Evolutionary conservation across 805 yeast genomes (phyloP), one percentile per base, ranked within the genome.

Genomic region (Candida verbasci): DNA sequence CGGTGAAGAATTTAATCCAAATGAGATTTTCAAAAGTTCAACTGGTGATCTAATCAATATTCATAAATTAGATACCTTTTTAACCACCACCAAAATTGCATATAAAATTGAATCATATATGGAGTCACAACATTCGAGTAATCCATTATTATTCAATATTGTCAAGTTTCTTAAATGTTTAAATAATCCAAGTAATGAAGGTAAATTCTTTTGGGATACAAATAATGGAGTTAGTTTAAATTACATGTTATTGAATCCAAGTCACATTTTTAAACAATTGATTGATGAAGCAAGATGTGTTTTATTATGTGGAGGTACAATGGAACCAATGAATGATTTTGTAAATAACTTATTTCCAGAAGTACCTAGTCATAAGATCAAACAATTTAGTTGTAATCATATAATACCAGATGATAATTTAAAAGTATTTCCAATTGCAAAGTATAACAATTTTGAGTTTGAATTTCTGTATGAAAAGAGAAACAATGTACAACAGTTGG

Each of bases 301-400:
- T 0, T 65, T 91, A 2, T 54, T 89, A 3, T 93, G 96, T 2
- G 97, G 97, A 24, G 97, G 97, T 10, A 89, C 97, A 0, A 86
- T 88, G 96, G 91, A 85, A 52, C 97, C 97, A 0, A 66, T 80
- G 23, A 51, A 67, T n/a, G 96, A 89, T 45, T 84, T 80, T 52
- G 58, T 72, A 5, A 64, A 76, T n/a, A 75, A 70, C 43, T 58
- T 88, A 24, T 76, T 86, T 34, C 94, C 95, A 0, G 70, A 74
- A 29, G 46, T 66, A 1, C 43, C 58, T 0, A 37, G 49, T 0
- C 50, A 56, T 0, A 46, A 70, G 29, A 68, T 85, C 7, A 58
- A 66, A 17, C 67, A 62, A 20, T 83, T 86, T 50, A 68, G 80
- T 3, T 89, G 96, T 62, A 86, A 84, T 26, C 97, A 89, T 59